These are phyloP conservation scores for Solanum sejunctum DNA, from an alignment of 257 asterid species.

Conservation along the genomic window DNA sequence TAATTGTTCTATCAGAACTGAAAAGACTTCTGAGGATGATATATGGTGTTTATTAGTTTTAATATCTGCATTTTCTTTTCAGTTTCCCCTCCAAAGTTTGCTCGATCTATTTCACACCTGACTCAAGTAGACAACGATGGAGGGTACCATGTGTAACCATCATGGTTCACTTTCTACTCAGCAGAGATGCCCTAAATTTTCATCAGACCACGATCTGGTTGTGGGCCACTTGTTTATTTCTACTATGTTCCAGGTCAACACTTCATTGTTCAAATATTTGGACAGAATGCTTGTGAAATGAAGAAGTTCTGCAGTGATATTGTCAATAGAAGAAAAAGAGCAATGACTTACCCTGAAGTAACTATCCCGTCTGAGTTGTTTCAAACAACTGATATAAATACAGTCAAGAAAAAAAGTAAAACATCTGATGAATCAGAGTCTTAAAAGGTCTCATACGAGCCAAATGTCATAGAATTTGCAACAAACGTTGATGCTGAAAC, in stretches of 20 bases:
- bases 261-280: slow-evolving; percentile 40
- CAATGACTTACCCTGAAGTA: neutral
- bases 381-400: neutral
- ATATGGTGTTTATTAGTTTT: no score
- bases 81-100: slow-evolving; percentile 28
- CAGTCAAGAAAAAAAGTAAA: slow-evolving; percentile 1
- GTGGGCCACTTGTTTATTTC: slow-evolving; percentile 32
- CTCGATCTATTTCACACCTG: slow-evolving; percentile 10
- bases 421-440: slow-evolving; percentile 1
- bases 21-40: neutral
- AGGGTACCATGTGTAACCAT: slow-evolving; percentile 17
- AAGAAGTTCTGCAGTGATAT: neutral
- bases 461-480: neutral
- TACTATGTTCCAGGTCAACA: slow-evolving; percentile 10
- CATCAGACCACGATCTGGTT: slow-evolving; percentile 18
- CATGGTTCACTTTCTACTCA: slow-evolving; percentile 25
- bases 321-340: neutral
- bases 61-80: no score
- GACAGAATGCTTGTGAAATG: slow-evolving; percentile 23
- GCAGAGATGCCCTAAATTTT: slow-evolving; percentile 48
- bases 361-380: neutral
- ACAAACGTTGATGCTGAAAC: no score
- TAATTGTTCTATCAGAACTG: neutral
- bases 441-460: neutral
- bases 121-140: slow-evolving; percentile 23